Evolutionary conservation across 2,329 filamentous ascomycete species (phyloP).

Genomic region (Diplodia seriata): DNA sequence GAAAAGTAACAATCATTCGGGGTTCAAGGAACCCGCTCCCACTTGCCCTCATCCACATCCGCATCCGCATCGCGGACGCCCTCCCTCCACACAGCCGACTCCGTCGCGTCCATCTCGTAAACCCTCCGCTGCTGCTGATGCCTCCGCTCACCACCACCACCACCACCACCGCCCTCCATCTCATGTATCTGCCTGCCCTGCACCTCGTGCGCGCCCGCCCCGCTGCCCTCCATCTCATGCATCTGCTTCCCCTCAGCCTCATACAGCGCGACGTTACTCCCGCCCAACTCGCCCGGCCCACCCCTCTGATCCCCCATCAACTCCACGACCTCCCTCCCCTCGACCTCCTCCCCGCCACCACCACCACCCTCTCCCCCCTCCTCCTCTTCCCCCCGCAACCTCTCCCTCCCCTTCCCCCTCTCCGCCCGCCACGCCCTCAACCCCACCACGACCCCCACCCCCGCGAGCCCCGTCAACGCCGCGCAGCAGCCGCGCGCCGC

Average conservation of each 20-base stretch:
- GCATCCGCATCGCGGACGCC: too few relatives aligned
- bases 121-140: constrained; percentile 70
- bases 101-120: constrained; percentile 67
- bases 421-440: constrained; percentile 34
- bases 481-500: constrained; percentile 33
- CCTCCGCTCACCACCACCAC: constrained; percentile 65
- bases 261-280: constrained; percentile 40
- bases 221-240: constrained; percentile 46
- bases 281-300: constrained; percentile 44
- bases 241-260: constrained; percentile 46
- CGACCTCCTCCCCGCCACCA: not conserved
- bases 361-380: not conserved
- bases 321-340: constrained; percentile 41
- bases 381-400: not conserved
- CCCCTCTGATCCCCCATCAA: constrained; percentile 41
- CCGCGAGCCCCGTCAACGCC: constrained; percentile 41
- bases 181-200: constrained; percentile 35
- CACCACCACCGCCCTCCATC: constrained; percentile 43
- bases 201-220: constrained; percentile 45
- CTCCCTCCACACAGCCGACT: constrained; percentile 45
- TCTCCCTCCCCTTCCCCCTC: not conserved
- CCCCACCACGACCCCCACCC: constrained; percentile 45
- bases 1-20: too few relatives aligned
- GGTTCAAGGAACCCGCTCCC: too few relatives aligned
- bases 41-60: too few relatives aligned